Evolutionary conservation across 352 stramenopile genomes (phyloP).

Genomic region (Elongisporangium prolatum): DNA sequence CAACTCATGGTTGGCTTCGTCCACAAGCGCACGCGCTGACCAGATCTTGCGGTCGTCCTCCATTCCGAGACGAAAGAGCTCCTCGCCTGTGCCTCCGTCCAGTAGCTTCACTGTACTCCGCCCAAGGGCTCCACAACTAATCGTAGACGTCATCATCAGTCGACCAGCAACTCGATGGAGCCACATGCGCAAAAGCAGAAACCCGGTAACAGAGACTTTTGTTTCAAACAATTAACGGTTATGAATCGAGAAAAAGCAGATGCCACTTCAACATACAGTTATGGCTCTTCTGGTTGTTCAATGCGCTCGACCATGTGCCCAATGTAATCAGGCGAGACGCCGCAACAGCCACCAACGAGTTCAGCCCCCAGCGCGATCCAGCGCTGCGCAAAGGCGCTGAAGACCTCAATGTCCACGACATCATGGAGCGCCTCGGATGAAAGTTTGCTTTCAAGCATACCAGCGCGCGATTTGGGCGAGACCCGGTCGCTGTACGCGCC

Average conservation of each 20-base stretch:
- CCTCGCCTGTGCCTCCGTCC: constrained; percentile 88
- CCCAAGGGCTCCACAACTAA: neutral
- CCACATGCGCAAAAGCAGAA: neutral
- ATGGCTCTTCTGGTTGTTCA: constrained; percentile 3
- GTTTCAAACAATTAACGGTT: neutral
- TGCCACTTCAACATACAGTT: neutral
- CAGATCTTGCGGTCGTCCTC: constrained; percentile 87
- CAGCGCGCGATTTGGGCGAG: constrained; percentile 56
- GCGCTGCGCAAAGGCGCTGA: constrained; percentile 60
- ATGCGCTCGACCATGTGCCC: constrained; percentile 19
- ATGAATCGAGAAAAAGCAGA: neutral
- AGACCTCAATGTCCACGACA: constrained; percentile 72
- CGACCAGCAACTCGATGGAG: neutral
- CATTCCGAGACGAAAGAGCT: constrained; percentile 80
- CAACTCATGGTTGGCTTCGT: constrained; percentile 61
- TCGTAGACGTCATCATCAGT: neutral
- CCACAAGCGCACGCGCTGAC: constrained; percentile 82
- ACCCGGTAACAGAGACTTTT: neutral
- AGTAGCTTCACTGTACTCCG: constrained; percentile 40
- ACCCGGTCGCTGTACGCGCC: constrained; percentile 89
- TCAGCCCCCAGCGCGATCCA: constrained; percentile 71
- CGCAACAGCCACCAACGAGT: constrained; percentile 89
- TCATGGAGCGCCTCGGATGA: constrained; percentile 60
- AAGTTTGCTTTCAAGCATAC: constrained; percentile 65
- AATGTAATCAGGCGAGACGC: constrained; percentile 82